A percentile compares a stretch with the other conserved stretches of the same genome.
Evolutionary conservation across 2,329 filamentous ascomycete species (phyloP).

Genomic region (Paracoccidioides brasiliensis): DNA sequence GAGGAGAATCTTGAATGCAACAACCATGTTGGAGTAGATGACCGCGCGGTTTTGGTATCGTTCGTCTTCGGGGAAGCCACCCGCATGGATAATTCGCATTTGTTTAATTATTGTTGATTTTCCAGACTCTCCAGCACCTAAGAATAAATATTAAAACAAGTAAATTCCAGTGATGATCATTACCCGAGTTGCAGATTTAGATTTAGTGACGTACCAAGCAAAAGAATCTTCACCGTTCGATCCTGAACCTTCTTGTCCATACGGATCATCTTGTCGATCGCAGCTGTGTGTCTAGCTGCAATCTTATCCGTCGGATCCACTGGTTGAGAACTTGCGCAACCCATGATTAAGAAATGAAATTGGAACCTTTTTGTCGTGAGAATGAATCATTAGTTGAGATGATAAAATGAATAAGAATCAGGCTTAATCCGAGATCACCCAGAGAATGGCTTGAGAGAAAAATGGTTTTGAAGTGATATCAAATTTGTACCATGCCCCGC

Average conservation of each 20-base stretch:
- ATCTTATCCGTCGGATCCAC: conserved; percentile 29
- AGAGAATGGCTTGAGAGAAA: not conserved
- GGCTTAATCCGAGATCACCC: not conserved
- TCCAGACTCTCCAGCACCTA: conserved; percentile 86
- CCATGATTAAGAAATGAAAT: conserved; percentile 22
- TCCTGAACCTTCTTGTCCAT: conserved; percentile 77
- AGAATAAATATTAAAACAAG: not conserved
- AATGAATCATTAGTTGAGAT: not conserved
- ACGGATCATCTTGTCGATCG: conserved; percentile 76
- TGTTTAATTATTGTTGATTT: conserved; percentile 97
- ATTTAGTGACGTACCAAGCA: conserved; percentile 55
- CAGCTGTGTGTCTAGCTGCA: conserved; percentile 35
- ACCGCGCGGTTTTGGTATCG: conserved; percentile 89
- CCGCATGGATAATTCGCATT: conserved; percentile 94
- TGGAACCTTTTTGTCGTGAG: not conserved
- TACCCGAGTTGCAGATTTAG: not conserved
- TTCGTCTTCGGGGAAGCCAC: conserved; percentile 80
- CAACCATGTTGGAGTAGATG: conserved; percentile 87
- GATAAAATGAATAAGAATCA: not conserved
- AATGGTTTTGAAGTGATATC: not conserved
- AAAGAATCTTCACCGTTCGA: conserved; percentile 82
- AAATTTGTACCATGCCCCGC: not conserved
- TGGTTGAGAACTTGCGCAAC: conserved; percentile 32
- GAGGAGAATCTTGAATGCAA: conserved; percentile 79
- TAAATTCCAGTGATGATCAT: not conserved